Evolutionary conservation across 257 asterid species (phyloP).

Genomic region (Solanum etuberosum): DNA sequence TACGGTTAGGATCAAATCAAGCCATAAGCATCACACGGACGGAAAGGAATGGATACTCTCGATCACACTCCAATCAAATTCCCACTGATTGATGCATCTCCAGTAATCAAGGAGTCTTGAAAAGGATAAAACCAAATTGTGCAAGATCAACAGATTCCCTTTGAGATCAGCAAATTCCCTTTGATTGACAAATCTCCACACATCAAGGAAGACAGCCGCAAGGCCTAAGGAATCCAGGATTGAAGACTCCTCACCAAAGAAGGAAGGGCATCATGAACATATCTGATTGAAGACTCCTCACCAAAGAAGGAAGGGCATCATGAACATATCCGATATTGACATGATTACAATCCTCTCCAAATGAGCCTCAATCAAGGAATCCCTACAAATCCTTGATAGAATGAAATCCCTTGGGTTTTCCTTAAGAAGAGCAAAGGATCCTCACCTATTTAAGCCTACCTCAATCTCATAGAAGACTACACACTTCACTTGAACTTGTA

Average conservation of each 20-base stretch:
- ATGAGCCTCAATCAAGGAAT: too few relatives aligned
- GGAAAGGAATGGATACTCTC: background rate
- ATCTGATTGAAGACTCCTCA: background rate
- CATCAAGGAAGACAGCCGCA: background rate
- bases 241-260: background rate
- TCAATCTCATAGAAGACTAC: background rate
- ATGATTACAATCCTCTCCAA: background rate
- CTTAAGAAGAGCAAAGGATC: background rate
- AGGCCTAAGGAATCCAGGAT: background rate
- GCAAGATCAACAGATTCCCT: background rate
- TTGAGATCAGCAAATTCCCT: background rate
- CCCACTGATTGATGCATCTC: background rate
- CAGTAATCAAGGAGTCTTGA: background rate
- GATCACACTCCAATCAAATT: background rate
- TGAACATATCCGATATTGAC: background rate
- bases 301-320: background rate
- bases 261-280: background rate
- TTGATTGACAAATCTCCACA: background rate
- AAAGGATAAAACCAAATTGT: background rate
- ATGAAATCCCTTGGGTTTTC: background rate
- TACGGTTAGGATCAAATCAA: background rate
- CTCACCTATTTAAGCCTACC: background rate
- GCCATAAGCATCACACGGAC: background rate
- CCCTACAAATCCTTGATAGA: background rate
- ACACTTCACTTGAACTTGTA: background rate